These are phyloP conservation scores for Chenopodium album DNA, from an alignment of 148 eudicot species.

Conservation along the genomic window DNA sequence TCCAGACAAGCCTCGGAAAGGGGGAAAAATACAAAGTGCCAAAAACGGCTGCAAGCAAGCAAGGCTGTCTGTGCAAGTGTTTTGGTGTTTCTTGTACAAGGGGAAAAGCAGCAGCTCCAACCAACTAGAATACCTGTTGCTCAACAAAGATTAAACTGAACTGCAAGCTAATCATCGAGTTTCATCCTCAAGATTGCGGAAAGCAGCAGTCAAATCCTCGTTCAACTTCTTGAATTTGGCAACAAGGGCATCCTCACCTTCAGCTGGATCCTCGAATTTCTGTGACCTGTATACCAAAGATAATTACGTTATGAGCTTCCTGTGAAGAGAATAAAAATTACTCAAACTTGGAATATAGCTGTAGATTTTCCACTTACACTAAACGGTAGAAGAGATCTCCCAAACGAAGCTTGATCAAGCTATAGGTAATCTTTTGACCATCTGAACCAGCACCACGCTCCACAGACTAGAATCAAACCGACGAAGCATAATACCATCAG, in stretches of 20 bases:
- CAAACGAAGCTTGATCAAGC: slow-evolving; percentile 74
- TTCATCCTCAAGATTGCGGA: slow-evolving; percentile 94
- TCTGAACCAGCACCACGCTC: slow-evolving; percentile 96
- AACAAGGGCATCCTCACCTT: slow-evolving; percentile 74
- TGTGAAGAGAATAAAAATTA: neutral
- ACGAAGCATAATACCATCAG: slow-evolving; percentile 1
- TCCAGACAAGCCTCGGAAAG: slow-evolving; percentile 19
- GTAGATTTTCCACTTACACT: slow-evolving; percentile 59
- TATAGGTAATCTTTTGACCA: slow-evolving; percentile 78
- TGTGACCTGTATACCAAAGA: slow-evolving; percentile 59
- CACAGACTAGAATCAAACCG: slow-evolving; percentile 56
- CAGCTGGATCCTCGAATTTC: slow-evolving; percentile 92
- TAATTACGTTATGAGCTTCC: neutral
- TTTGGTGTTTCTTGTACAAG: slow-evolving; percentile 30
- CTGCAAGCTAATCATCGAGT: slow-evolving; percentile 46
- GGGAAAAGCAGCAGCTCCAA: slow-evolving; percentile 12
- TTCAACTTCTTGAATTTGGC: slow-evolving; percentile 75
- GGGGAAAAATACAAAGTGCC: slow-evolving; percentile 15
- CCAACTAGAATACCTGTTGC: slow-evolving; percentile 14
- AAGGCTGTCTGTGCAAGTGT: slow-evolving; percentile 24
- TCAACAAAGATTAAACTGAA: neutral
- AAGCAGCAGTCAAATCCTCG: slow-evolving; percentile 71
- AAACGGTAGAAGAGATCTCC: slow-evolving; percentile 89
- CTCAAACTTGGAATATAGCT: neutral
- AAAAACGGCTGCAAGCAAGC: slow-evolving; percentile 22